Conservation (phyloP, 1,139 yeast genomes). For the Candida mesenterica region DNA sequence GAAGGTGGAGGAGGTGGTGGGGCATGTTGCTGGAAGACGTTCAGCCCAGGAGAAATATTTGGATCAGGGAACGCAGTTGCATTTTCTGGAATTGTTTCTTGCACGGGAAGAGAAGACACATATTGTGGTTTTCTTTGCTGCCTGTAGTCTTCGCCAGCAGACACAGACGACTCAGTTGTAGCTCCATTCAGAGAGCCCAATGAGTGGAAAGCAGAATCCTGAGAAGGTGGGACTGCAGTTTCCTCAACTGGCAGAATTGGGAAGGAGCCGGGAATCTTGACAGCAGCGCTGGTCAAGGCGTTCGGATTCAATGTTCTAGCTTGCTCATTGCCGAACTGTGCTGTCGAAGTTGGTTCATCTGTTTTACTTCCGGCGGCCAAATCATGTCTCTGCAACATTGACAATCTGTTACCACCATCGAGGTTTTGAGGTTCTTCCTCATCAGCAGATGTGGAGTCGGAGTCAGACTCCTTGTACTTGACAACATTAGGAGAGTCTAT, state of each 20-base stretch:
- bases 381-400: constrained; percentile 36
- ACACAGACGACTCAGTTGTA: neutral
- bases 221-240: constrained; percentile 3
- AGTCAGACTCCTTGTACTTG: constrained; percentile 17
- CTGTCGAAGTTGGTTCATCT: no score
- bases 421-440: constrained; percentile 23
- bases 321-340: neutral
- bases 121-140: neutral
- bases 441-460: constrained; percentile 20
- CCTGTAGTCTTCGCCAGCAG: no score
- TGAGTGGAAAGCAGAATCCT: neutral
- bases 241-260: constrained; percentile 2
- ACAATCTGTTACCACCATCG: constrained; percentile 21
- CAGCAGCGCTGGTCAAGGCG: no score
- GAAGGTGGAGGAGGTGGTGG: constrained; percentile 65
- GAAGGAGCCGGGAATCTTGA: neutral
- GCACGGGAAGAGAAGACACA: neutral
- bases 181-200: neutral
- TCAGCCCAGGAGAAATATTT: constrained; percentile 6
- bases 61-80: constrained; percentile 9
- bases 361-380: constrained; percentile 11
- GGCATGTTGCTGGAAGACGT: constrained; percentile 7
- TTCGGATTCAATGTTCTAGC: constrained; percentile 3
- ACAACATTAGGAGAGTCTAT: constrained; percentile 22
- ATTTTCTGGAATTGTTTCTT: constrained; percentile 4